Evolutionary conservation across 352 stramenopile species (phyloP), one percentile per base, ranked within the genome.

Genomic region (Blastocystis hominis): DNA sequence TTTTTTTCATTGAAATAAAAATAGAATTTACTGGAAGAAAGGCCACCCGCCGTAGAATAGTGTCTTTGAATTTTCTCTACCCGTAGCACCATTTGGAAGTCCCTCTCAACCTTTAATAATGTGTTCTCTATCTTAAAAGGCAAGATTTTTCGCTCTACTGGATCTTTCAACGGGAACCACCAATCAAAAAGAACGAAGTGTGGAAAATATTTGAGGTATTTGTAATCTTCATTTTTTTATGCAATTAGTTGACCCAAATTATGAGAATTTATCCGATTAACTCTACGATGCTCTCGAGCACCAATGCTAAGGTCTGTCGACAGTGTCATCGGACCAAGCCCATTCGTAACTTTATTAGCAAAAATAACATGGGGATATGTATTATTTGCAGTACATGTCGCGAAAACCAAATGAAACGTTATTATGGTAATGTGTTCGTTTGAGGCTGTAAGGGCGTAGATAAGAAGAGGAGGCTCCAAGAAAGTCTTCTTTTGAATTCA

Each of bases 371-470:
- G 20, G 36, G 40, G 54, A 62, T 62, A 44, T 80, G 70, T 62
- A 80, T 80, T 64, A 80, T 80, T 64, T 80, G 70, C 50, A 64
- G 36, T 63, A 40, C 20, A 0, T 80, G 70, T 80, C 50, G 70
- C 38, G 70, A 80, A 42, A 62, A 62, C 30, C 70, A 62, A 42
- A 62, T 62, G 70, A 61, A 40, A n/a, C 46, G 36, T 5, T 62
- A 62, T 47, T 62, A 80, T 62, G 70, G 70, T 80, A 47, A 9
- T 10, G 10, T 20, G 9, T 40, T 30, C 38, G n/a, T 56, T 17
- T 54, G 0, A n/a, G 1, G 13, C 53, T 17, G 61, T 56, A 62
- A 9, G 24, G 30, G 7, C 53, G 40, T 78, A 62, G 70, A 80
- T 44, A 62, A 64, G 70, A 80, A 80, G 20, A 47, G 15, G 20